phyloP scores from a whole-genome alignment of 805 yeast genomes.

The Candida boleticola region DNA sequence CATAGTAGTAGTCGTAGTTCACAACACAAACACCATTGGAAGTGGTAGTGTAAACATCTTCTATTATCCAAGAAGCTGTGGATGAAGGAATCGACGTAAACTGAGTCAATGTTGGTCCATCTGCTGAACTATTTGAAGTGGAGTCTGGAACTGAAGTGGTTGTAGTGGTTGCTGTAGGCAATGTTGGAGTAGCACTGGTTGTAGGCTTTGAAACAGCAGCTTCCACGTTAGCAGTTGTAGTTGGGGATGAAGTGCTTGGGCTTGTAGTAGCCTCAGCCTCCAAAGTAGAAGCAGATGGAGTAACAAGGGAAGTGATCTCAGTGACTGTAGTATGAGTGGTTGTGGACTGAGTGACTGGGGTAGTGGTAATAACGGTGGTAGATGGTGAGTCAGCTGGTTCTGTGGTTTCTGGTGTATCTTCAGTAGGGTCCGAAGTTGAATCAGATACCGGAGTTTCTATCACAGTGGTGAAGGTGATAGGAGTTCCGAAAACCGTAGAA shows the following conservation, averaged over 20 bases:
- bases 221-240: constrained; percentile 4
- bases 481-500: constrained; percentile 38
- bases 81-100: constrained; percentile 22
- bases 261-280: constrained; percentile 14
- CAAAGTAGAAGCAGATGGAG: constrained; percentile 15
- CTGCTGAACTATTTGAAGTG: constrained; percentile 8
- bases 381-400: constrained; percentile 11
- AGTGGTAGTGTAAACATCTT: constrained; percentile 27
- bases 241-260: constrained; percentile 13
- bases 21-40: constrained; percentile 33
- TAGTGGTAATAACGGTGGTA: constrained; percentile 1
- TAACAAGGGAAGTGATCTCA: constrained; percentile 11
- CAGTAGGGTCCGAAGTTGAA: constrained; percentile 6
- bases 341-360: constrained; percentile 9
- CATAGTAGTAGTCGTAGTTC: constrained; percentile 34
- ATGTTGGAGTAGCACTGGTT: constrained; percentile 7
- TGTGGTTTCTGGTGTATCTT: constrained; percentile 8
- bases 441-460: constrained; percentile 28
- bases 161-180: constrained; percentile 6
- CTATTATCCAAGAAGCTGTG: constrained; percentile 33
- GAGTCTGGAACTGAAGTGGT: constrained; percentile 7
- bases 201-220: constrained; percentile 5
- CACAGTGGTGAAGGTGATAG: constrained; percentile 35
- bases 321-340: constrained; percentile 9
- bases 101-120: constrained; percentile 29